A percentile compares a stretch with the other conserved stretches of the same genome.
Conservation (phyloP, 2,329 filamentous ascomycete species). For the Diaporthe australafricana region DNA sequence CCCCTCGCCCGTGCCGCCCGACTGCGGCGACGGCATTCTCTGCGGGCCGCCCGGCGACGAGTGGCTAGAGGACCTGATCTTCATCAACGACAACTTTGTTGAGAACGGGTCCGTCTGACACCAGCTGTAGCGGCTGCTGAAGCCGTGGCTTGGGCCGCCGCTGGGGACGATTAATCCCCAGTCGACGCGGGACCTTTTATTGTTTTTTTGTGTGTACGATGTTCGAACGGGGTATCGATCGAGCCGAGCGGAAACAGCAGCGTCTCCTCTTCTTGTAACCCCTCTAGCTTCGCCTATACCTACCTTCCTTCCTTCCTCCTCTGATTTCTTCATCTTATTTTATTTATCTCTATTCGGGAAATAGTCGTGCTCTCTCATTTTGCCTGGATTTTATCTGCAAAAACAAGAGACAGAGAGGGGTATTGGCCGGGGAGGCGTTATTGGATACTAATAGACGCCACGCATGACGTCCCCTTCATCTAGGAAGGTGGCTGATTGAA, state of each 20-base stretch:
- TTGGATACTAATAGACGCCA: constrained; percentile 25
- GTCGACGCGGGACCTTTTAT: neutral
- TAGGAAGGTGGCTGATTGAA: neutral
- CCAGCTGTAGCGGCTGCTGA: neutral
- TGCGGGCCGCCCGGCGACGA: constrained; percentile 35
- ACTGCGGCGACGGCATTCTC: constrained; percentile 29
- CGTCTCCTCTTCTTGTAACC: constrained; percentile 19
- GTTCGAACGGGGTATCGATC: neutral
- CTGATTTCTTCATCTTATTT: neutral
- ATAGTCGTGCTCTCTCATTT: neutral
- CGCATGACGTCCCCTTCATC: neutral
- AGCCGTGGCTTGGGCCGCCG: neutral
- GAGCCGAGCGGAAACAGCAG: neutral
- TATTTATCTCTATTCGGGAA: neutral
- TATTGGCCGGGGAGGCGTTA: constrained; percentile 24
- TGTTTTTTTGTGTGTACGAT: constrained; percentile 20
- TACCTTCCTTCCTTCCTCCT: neutral
- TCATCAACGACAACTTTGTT: constrained; percentile 36
- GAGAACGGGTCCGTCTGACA: constrained; percentile 31
- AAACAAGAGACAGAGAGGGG: neutral
- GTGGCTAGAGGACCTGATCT: constrained; percentile 36
- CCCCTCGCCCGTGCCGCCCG: constrained; percentile 32
- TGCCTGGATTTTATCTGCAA: neutral
- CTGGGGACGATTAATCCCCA: neutral
- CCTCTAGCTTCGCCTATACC: constrained; percentile 15